Evolutionary conservation across 129 eudicot genomes (phyloP), one percentile per base, ranked within the genome.

Genomic region (Centaurea solstitialis): DNA sequence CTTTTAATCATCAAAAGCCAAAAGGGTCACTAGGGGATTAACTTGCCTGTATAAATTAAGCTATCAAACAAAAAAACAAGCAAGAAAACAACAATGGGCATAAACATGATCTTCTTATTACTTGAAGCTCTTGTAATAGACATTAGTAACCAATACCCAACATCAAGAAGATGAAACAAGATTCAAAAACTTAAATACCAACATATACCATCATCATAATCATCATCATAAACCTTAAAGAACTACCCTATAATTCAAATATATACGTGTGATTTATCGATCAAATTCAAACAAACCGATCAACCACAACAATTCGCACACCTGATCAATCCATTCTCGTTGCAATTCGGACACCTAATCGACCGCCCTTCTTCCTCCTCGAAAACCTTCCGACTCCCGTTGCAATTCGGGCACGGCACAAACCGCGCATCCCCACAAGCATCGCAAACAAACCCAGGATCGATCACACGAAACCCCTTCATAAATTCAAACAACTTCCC

Each of bases 351-450:
- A 73, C 99, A 95, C 82, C 92, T 86, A 75, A 83, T 85, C 82
- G 88, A 57, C 15, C 75, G 70, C 85, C 97, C 93, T 79, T 93
- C 93, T 24, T 85, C 93, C 68, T 85, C 93, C 79, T 87, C 90
- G 75, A 87, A 95, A 39, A 95, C 88, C 88, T 95, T 95, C 71
- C 97, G 80, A 74, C 99, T 95, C 1, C 99, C 99, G 76, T 70
- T 91, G 70, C 99, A 95, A 85, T 81, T 84, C 15, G 89, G 81
- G 74, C 99, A 95, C 0, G 94, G 94, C 12, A 95, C 83, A 78
- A 95, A 95, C 78, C 98, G 86, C 0, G 88, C 98, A 82, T 95
- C 98, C 57, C 99, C 99, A 84, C 99, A 95, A 22, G 74, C 78
- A 17, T 88, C 91, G 79, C 99, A 95, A 74, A 80, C 90, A 77